Percentiles rank a stretch among this genome's conserved stretches.
These are phyloP conservation scores for Sarocladium oryzae DNA, from an alignment of 2,329 filamentous ascomycete species.

Conservation along the genomic window DNA sequence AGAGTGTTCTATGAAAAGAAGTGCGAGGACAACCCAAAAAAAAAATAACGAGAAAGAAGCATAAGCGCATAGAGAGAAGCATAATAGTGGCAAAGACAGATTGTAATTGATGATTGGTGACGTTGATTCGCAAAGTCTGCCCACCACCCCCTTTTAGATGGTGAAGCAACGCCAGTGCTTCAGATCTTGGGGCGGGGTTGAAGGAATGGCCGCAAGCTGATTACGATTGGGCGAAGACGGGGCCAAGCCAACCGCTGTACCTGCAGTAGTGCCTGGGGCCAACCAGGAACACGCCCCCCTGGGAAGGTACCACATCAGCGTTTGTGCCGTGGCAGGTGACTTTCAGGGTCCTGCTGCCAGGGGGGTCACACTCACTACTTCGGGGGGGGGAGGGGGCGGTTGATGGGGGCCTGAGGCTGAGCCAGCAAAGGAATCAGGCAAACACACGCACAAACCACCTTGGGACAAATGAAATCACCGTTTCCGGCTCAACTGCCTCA, in stretches of 20 bases:
- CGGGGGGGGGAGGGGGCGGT: no score
- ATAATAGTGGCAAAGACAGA: background rate
- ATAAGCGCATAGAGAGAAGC: conserved; percentile 3
- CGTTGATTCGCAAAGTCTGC: background rate
- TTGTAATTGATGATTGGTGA: background rate
- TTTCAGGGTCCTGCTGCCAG: no score
- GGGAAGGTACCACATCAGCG: background rate
- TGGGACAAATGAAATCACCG: no score
- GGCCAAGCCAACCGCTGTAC: background rate
- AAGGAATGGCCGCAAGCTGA: background rate
- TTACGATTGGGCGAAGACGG: conserved; percentile 1
- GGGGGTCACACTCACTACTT: no score
- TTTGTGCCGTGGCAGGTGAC: background rate
- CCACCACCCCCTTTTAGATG: background rate
- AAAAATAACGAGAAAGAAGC: background rate
- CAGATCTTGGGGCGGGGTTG: conserved; percentile 5
- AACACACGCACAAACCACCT: no score
- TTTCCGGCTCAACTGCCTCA: no score
- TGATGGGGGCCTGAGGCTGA: background rate
- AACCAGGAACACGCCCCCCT: no score
- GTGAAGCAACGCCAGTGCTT: conserved; percentile 7
- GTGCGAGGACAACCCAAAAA: no score
- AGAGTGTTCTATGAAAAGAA: background rate
- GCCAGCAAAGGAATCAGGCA: background rate
- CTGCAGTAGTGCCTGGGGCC: conserved; percentile 5